These are phyloP conservation scores for Coemansia sp. DNA, from an alignment of 192 early-diverging fungal genomes.

Conservation along the genomic window DNA sequence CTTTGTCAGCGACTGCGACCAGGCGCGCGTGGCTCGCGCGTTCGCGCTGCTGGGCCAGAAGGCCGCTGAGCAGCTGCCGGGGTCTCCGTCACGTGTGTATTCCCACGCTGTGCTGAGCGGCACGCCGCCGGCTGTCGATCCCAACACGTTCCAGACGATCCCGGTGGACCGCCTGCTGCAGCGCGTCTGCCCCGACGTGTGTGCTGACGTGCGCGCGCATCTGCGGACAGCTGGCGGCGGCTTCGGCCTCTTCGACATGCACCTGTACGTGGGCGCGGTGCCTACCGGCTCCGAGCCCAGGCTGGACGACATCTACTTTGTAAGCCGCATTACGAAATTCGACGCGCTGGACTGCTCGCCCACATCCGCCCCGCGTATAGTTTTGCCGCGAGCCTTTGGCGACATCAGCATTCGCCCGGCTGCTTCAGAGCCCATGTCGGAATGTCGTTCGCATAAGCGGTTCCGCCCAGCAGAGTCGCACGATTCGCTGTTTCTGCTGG, in stretches of 20 bases:
- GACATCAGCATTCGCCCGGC: neutral
- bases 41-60: slow-evolving; percentile 15
- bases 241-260: slow-evolving; percentile 38
- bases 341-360: slow-evolving; percentile 24
- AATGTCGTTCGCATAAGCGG: slow-evolving; percentile 23
- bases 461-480: slow-evolving; percentile 4
- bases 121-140: slow-evolving; percentile 28
- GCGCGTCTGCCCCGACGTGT: slow-evolving; percentile 22
- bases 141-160: slow-evolving; percentile 38
- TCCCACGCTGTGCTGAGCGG: slow-evolving; percentile 19
- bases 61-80: slow-evolving; percentile 18
- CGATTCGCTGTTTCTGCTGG: slow-evolving; percentile 36
- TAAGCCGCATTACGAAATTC: slow-evolving; percentile 36
- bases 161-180: slow-evolving; percentile 41
- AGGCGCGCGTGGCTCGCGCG: slow-evolving; percentile 8
- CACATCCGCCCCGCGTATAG: neutral
- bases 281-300: slow-evolving; percentile 6
- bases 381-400: slow-evolving; percentile 9
- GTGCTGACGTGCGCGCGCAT: slow-evolving; percentile 29
- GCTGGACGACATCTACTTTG: slow-evolving; percentile 32
- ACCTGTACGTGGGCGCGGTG: slow-evolving; percentile 32
- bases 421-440: neutral
- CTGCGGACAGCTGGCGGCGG: slow-evolving; percentile 34
- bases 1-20: slow-evolving; percentile 44
- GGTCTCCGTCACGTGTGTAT: slow-evolving; percentile 13